A percentile compares a stretch with the other conserved stretches of the same genome.
phyloP scores from a whole-genome alignment of 1,284 basidiomycete species.

The Moniliophthora roreri region DNA sequence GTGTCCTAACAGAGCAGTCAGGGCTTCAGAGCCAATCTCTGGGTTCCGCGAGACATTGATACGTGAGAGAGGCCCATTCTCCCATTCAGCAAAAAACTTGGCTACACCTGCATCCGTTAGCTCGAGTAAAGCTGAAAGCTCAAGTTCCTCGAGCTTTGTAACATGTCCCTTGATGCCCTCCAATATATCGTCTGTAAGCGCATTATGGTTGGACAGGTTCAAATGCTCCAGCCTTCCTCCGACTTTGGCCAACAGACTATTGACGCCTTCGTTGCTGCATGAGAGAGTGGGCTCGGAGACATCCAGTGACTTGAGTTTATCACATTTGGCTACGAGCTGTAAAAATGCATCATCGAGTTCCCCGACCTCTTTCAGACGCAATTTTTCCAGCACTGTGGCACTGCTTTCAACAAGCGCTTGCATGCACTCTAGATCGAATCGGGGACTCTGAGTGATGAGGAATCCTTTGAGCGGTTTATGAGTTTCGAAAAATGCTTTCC shows the following conservation, averaged over 20 bases:
- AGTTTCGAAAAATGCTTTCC: slow-evolving; percentile 75
- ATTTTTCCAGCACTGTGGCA: slow-evolving; percentile 54
- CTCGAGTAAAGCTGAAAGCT: slow-evolving; percentile 57
- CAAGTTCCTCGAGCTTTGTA: slow-evolving; percentile 53
- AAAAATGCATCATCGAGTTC: slow-evolving; percentile 69
- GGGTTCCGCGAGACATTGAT: slow-evolving; percentile 68
- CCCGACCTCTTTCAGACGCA: slow-evolving; percentile 83
- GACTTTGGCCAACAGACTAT: slow-evolving; percentile 51
- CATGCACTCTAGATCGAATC: slow-evolving; percentile 80
- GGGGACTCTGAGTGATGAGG: slow-evolving; percentile 83
- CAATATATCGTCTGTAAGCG: slow-evolving; percentile 69
- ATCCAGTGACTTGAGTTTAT: slow-evolving; percentile 55
- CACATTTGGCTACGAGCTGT: slow-evolving; percentile 41
- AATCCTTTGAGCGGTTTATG: slow-evolving; percentile 69
- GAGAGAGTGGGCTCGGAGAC: slow-evolving; percentile 54
- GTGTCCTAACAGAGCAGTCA: slow-evolving; percentile 69
- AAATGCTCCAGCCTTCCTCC: slow-evolving; percentile 53
- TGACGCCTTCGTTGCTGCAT: slow-evolving; percentile 59
- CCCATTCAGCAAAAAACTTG: slow-evolving; percentile 59
- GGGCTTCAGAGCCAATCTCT: slow-evolving; percentile 54
- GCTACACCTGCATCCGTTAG: slow-evolving; percentile 73
- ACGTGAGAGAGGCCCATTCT: slow-evolving; percentile 45
- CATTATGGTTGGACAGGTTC: slow-evolving; percentile 62
- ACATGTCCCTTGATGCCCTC: slow-evolving; percentile 62
- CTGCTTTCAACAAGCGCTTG: slow-evolving; percentile 64